Evolutionary conservation across 306 rosid genomes (phyloP).

Genomic region (Cicer arietinum): DNA sequence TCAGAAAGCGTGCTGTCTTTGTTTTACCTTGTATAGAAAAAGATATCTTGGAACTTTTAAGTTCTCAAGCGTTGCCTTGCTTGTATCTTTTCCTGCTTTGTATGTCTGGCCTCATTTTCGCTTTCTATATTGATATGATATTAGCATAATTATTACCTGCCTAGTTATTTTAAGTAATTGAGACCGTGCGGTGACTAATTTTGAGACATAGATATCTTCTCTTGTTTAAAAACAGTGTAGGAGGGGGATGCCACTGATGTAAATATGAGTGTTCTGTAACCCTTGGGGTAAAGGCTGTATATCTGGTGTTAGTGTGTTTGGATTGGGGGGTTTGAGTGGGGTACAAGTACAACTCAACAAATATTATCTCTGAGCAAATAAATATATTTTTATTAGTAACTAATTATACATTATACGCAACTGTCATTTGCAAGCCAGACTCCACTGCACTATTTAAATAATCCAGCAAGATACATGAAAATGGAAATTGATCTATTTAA

Average conservation of each 20-base stretch:
- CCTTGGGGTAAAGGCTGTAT: constrained; percentile 1
- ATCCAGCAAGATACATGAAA: constrained; percentile 15
- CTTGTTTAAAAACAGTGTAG: constrained; percentile 19
- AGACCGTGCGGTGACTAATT: constrained; percentile 14
- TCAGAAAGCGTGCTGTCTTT: neutral
- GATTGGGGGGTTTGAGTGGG: constrained; percentile 30
- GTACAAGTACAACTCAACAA: constrained; percentile 16
- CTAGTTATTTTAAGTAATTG: constrained; percentile 20
- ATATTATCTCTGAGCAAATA: constrained; percentile 1
- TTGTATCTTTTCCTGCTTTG: neutral
- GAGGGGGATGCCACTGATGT: neutral
- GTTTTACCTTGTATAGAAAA: neutral
- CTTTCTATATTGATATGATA: constrained; percentile 22
- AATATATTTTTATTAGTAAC: constrained; percentile 10
- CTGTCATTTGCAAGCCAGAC: constrained; percentile 6
- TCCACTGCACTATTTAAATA: constrained; percentile 10
- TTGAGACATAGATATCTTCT: constrained; percentile 1
- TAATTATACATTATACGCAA: neutral
- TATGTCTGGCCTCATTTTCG: constrained; percentile 21
- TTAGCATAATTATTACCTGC: neutral
- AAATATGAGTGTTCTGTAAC: constrained; percentile 29
- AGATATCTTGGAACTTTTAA: neutral
- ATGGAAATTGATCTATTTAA: neutral
- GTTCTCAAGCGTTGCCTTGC: neutral
- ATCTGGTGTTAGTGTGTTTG: neutral